Evolutionary conservation across 2,329 filamentous ascomycete species (phyloP), one percentile per base, ranked within the genome.

Genomic region (Colletotrichum euphorbiae): DNA sequence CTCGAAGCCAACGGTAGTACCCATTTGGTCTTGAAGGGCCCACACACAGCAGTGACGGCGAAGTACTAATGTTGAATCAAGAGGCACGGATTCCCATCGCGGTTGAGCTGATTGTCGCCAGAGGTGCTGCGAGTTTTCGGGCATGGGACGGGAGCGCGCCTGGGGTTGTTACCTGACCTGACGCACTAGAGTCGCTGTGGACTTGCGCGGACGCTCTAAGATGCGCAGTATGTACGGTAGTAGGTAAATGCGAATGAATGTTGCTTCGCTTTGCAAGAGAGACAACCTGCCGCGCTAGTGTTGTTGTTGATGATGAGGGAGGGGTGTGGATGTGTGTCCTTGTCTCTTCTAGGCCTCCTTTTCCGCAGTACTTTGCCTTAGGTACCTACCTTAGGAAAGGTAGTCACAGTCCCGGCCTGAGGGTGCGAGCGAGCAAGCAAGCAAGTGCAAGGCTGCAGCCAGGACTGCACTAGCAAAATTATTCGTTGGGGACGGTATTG

Each of bases 1-100:
- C 46, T 33, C 11, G 50, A 43, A 61, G 15, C 52, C 40, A 46
- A 51, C 31, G 46, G 65, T 38, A 52, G 45, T 19, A 48, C 46
- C 50, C 51, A 38, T 52, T 6, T 51, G 43, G 36, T 40, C 46
- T 33, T 15, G 50, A 43, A 61, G 15, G 21, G 48, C 46, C 19
- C 24, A 19, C 12, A 31, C 17, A 40, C 36, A 38, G 8, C 48
- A 28, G 28, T 33, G 19, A 8, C 19, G 31, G 15, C 19, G 15
- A 3, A 58, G 50, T 55, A 11, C 45, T 13, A 38, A n/a, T 19
- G 46, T 15, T 50, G 46, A 28, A 13, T 50, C 19, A 15, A 50
- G 31, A 4, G 11, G 36, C 36, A 38, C 36, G 36, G 36, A 38
- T 36, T 36, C 33, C 8, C 33, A 36, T 11, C 19, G 51, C n/a